phyloP scores from a whole-genome alignment of 148 eudicot species.

The Silene conica region DNA sequence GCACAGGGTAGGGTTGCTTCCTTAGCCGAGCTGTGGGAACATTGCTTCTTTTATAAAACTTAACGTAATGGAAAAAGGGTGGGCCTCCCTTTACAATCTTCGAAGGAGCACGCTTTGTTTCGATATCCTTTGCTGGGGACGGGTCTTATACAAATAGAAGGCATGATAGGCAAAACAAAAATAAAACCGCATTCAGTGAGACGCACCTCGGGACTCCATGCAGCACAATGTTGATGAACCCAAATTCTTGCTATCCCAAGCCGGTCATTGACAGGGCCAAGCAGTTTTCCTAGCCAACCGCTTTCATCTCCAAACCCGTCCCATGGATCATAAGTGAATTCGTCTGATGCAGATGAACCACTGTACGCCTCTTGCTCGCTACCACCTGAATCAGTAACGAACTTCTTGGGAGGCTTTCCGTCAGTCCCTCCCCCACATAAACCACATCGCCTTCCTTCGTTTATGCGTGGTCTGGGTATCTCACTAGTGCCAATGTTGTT shows the following conservation, averaged over 20 bases:
- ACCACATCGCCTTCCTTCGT: conserved; percentile 85
- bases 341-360: conserved; percentile 86
- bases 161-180: conserved; percentile 17
- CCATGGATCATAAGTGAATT: conserved; percentile 66
- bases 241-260: conserved; percentile 93
- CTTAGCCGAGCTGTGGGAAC: too few relatives aligned
- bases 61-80: too few relatives aligned
- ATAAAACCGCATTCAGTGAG: conserved; percentile 15
- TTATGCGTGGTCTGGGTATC: conserved; percentile 37
- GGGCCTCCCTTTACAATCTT: too few relatives aligned
- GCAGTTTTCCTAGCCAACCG: conserved; percentile 88
- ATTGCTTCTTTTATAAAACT: too few relatives aligned
- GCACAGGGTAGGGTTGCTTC: too few relatives aligned
- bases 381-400: conserved; percentile 55
- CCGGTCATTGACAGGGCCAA: conserved; percentile 91
- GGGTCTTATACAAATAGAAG: conserved; percentile 8
- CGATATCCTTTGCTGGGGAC: too few relatives aligned
- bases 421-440: conserved; percentile 82
- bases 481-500: conserved; percentile 21
- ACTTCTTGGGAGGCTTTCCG: conserved; percentile 87
- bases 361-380: conserved; percentile 86
- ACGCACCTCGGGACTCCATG: conserved; percentile 98
- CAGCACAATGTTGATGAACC: conserved; percentile 99
- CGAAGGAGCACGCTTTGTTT: too few relatives aligned
- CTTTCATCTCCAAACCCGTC: conserved; percentile 97